Base-by-base conservation (phyloP, 371 early-diverging fungal genomes). In the Mortierella sp. region DNA sequence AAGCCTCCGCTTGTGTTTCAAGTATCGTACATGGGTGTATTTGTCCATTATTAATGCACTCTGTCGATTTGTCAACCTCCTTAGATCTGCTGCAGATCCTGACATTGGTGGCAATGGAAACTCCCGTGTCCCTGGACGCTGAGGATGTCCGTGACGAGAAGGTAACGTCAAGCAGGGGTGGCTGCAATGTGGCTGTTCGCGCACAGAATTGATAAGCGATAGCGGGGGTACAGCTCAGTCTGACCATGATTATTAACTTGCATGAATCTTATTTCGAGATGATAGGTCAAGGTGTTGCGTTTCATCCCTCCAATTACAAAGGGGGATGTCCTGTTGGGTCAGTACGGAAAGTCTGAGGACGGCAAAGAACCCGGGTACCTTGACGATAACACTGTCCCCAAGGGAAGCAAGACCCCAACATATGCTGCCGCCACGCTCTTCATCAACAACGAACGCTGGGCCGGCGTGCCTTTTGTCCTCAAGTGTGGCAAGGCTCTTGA, bases 401-500 rank as follows among this genome's bases (percentile, higher is more conserved):
- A 79, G 43, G 92, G 85, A 39, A 90, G 90, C 42, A 87, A 86
- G 52, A 94, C 96, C 13, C 96, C 99, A 9, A 98, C 99, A 2
- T 98, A 91, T 82, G 98, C 99, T 2, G 93, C 94, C 8, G 85
- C 90, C 19, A 94, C 91, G 1, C 80, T 96, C 63, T 87, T 84
- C 63, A 93, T 98, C 65, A 84, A 96, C 68, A 98, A 96, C 61
- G 96, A 96, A 23, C 93, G 98, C 30, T 98, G 99, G 99, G 86
- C 90, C 19, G 95, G 95, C 26, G 98, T 98, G 31, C 99, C 99
- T 6, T 97, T 97, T 80, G 93, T 98, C 49, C 82, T 98, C 64
- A 96, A 95, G 85, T 93, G 95, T 45, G 99, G 98, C 53, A 98
- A 98, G 80, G 99, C 98, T 10, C 81, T 98, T 46, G 89, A 98